phyloP scores from a whole-genome alignment of 768 basidiomycete species.

The Pleurotus eryngii region DNA sequence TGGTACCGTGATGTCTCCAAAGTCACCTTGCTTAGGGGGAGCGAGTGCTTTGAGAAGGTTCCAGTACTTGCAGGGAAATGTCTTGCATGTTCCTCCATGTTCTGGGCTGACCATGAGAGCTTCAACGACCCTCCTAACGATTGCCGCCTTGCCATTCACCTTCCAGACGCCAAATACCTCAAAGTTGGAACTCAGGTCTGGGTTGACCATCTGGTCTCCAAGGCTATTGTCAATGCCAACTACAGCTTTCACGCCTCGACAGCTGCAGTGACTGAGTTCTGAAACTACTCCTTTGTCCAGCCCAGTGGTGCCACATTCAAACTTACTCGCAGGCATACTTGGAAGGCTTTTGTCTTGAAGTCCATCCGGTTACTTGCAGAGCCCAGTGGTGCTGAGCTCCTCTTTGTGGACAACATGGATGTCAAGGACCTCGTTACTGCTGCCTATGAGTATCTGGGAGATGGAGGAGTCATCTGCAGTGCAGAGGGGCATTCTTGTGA shows the following conservation, averaged over 20 bases:
- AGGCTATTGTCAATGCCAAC: conserved; percentile 12
- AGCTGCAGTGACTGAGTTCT: conserved; percentile 3
- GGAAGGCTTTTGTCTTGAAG: no score
- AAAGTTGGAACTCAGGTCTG: conserved; percentile 12
- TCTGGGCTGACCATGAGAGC: conserved; percentile 17
- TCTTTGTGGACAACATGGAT: no score
- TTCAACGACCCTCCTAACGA: background rate
- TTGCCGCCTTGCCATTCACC: background rate
- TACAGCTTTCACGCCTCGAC: conserved; percentile 17
- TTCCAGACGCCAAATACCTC: conserved; percentile 12
- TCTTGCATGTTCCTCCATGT: conserved; percentile 11
- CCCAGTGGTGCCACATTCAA: no score
- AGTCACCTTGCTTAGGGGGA: conserved; percentile 14
- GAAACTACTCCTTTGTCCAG: no score
- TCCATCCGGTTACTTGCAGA: no score
- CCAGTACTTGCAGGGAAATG: conserved; percentile 14
- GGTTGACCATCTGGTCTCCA: conserved; percentile 13
- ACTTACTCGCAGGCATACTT: no score
- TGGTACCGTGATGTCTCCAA: conserved; percentile 9
- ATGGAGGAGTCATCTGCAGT: no score
- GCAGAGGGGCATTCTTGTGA: no score
- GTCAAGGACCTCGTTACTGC: no score
- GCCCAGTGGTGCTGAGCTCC: no score
- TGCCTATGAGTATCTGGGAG: no score
- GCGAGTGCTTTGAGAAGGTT: conserved; percentile 4